Percentiles rank a stretch among this genome's conserved stretches.
Conservation (phyloP, 169 alveolate genomes). For the Perkinsus marinus region DNA sequence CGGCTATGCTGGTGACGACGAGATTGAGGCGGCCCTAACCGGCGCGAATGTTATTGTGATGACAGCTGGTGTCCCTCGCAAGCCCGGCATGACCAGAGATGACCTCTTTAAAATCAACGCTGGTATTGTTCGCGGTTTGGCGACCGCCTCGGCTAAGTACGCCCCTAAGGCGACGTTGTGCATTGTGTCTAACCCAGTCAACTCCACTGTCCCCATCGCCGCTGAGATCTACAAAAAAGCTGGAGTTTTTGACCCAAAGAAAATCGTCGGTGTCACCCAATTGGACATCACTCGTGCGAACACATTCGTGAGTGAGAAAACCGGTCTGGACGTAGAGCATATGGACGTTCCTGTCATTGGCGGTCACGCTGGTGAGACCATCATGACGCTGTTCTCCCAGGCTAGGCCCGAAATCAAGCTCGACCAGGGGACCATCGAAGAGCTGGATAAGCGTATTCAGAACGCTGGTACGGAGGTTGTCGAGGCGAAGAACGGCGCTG, state of each 20-base stretch:
- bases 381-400: constrained; percentile 10
- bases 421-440: not conserved
- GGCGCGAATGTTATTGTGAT: constrained; percentile 37
- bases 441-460: constrained; percentile 12
- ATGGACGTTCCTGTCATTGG: constrained; percentile 33
- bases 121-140: constrained; percentile 25
- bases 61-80: constrained; percentile 39
- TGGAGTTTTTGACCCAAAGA: constrained; percentile 21
- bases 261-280: constrained; percentile 36
- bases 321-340: constrained; percentile 9
- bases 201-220: constrained; percentile 22
- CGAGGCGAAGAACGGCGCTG: constrained; percentile 8
- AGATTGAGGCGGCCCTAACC: not conserved
- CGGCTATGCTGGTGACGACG: not conserved
- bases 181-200: constrained; percentile 36
- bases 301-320: constrained; percentile 28
- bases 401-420: not conserved
- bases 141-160: constrained; percentile 25
- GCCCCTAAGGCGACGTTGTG: constrained; percentile 33
- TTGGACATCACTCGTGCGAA: constrained; percentile 36
- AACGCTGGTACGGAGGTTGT: constrained; percentile 24
- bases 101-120: constrained; percentile 33
- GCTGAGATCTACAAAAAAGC: constrained; percentile 14
- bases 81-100: constrained; percentile 37
- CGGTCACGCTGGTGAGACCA: constrained; percentile 33